Percentiles rank a stretch among this genome's conserved stretches.
These are phyloP conservation scores for Strobilomyces confusus DNA, from an alignment of 768 basidiomycete genomes.

Conservation along the genomic window DNA sequence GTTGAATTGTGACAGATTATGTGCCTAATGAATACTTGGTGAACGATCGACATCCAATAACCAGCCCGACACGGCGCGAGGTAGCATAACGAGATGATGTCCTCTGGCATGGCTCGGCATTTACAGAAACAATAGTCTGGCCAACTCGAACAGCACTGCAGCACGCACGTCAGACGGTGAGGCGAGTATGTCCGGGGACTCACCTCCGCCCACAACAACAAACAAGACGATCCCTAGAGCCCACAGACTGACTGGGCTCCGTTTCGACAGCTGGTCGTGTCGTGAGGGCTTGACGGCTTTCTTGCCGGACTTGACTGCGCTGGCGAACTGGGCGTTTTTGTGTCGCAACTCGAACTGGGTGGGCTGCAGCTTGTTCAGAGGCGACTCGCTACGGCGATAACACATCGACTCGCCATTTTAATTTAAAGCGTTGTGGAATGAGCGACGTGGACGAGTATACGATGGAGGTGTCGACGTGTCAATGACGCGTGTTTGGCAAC, in stretches of 20 bases:
- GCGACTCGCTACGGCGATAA: too few species aligned
- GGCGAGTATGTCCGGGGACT: slow-evolving; percentile 23
- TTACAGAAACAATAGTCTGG: slow-evolving; percentile 63
- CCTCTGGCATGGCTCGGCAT: background rate
- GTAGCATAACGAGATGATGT: slow-evolving; percentile 1
- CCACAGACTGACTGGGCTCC: slow-evolving; percentile 72
- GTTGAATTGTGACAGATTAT: slow-evolving; percentile 15
- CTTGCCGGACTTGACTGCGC: slow-evolving; percentile 69
- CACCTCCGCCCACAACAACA: slow-evolving; percentile 78
- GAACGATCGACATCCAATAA: slow-evolving; percentile 9
- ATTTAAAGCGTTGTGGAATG: slow-evolving; percentile 16
- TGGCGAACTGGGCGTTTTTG: slow-evolving; percentile 77
- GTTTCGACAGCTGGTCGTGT: slow-evolving; percentile 65
- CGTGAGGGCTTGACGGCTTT: slow-evolving; percentile 69
- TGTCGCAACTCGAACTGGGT: slow-evolving; percentile 81
- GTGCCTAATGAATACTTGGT: slow-evolving; percentile 8
- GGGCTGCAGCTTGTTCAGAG: slow-evolving; percentile 42
- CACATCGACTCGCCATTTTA: slow-evolving; percentile 30
- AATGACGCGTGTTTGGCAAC: slow-evolving; percentile 25
- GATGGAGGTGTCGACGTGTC: slow-evolving; percentile 13
- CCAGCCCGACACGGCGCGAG: background rate
- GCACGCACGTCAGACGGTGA: slow-evolving; percentile 7
- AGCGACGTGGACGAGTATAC: slow-evolving; percentile 21
- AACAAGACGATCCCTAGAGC: slow-evolving; percentile 72
- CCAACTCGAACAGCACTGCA: slow-evolving; percentile 71